Evolutionary conservation across 768 basidiomycete genomes (phyloP).

Genomic region (Naganishia randhawae): DNA sequence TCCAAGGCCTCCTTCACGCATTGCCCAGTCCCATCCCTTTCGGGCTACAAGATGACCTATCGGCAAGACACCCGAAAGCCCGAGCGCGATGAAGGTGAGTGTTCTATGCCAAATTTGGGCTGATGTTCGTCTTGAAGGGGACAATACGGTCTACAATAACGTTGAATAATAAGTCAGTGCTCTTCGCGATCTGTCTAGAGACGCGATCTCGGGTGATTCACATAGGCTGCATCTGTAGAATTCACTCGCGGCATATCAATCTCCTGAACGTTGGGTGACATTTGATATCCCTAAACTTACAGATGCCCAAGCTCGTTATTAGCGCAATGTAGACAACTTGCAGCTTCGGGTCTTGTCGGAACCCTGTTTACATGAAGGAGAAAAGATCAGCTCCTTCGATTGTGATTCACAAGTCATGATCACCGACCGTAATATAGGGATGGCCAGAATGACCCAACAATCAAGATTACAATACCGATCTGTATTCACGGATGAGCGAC

Average conservation of each 20-base stretch:
- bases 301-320: slow-evolving; percentile 21
- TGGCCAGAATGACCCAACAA: slow-evolving; percentile 73
- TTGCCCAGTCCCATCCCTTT: slow-evolving; percentile 60
- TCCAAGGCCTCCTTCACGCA: slow-evolving; percentile 64
- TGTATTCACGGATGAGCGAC: slow-evolving; percentile 51
- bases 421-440: slow-evolving; percentile 62
- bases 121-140: slow-evolving; percentile 72
- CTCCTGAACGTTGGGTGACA: background rate
- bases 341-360: slow-evolving; percentile 43
- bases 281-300: background rate
- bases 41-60: slow-evolving; percentile 62
- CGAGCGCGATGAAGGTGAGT: slow-evolving; percentile 71
- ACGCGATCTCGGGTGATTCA: slow-evolving; percentile 14
- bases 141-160: slow-evolving; percentile 70
- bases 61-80: slow-evolving; percentile 67
- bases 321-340: slow-evolving; percentile 36
- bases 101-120: slow-evolving; percentile 73
- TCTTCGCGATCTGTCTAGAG: background rate
- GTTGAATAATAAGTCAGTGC: slow-evolving; percentile 50
- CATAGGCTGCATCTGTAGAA: slow-evolving; percentile 33
- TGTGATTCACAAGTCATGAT: slow-evolving; percentile 44
- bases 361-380: slow-evolving; percentile 62
- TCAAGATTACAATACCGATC: slow-evolving; percentile 73
- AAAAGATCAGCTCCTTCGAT: slow-evolving; percentile 58
- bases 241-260: background rate